Base-by-base conservation (phyloP, 331 rosid genomes). In the Malus hybrid region DNA sequence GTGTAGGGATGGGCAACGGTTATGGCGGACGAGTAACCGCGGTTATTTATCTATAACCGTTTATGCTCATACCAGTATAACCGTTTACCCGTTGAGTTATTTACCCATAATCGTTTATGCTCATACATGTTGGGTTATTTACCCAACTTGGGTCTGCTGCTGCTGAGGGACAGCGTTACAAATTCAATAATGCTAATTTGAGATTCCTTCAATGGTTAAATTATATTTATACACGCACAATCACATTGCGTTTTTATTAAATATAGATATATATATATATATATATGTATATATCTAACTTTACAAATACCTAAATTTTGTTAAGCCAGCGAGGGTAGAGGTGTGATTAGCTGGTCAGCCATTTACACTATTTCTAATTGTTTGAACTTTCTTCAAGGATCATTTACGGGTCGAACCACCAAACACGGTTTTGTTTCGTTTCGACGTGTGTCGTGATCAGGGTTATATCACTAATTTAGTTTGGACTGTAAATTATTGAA, bases 131-230 rank as follows among this genome's bases (percentile, higher is more conserved):
- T 24, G 24, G 24, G 24, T 24, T 24, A 24, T 24, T 24, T 24
- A 24, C 24, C 24, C 24, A 24, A 24, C 24, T 24, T 24, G 24
- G 24, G 24, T 24, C 24, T 24, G 24, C 24, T 0, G 46, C 46
- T 39, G 60, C 54, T 24, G 61, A 73, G 22, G 29, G 85, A 76
- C 87, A 76, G 79, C 84, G 66, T 69, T 71, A 68, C 42, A 27
- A 55, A 60, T 61, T 76, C 84, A 88, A 86, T 77, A 83, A 84
- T 78, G 39, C 31, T 29, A 5, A 6, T 8, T 27, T 13, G 67
- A 77, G 93, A 88, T 86, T 84, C 90, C 86, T 73, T 61, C 33
- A 77, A 75, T 84, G 60, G 52, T 69, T 69, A 74, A 13, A 63
- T 33, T 70, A 83, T 74, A 24, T 33, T 19, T 70, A 56, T 52